phyloP scores from a whole-genome alignment of 2,329 filamentous ascomycete genomes.

The Geosmithia flava region DNA sequence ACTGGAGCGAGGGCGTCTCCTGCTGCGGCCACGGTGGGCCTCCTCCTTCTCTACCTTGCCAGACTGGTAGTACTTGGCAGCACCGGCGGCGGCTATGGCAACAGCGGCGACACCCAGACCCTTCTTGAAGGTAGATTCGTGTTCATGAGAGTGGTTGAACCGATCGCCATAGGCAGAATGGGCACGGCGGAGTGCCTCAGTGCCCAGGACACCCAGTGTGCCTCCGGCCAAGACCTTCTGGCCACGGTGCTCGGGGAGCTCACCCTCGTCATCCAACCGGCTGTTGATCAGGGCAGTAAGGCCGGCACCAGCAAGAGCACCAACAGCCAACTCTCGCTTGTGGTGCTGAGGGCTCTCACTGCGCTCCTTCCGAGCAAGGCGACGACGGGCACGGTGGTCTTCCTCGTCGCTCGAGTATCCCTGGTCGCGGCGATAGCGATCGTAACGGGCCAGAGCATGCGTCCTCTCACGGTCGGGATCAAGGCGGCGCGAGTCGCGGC shows the following conservation, averaged over 20 bases:
- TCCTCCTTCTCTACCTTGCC: conserved; percentile 50
- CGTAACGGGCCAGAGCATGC: conserved; percentile 21
- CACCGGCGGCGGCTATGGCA: conserved; percentile 51
- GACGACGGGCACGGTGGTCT: conserved; percentile 30
- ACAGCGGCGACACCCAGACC: conserved; percentile 51
- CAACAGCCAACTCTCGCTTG: conserved; percentile 48
- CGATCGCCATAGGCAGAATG: conserved; percentile 48
- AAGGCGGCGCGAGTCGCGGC: conserved; percentile 29
- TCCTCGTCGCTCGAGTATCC: conserved; percentile 33
- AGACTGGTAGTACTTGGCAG: conserved; percentile 50
- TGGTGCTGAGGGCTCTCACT: conserved; percentile 38
- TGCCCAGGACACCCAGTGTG: conserved; percentile 49
- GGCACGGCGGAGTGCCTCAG: conserved; percentile 46
- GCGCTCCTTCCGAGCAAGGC: conserved; percentile 34
- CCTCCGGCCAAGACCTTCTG: conserved; percentile 49
- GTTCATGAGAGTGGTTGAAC: conserved; percentile 23
- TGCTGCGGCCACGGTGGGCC: conserved; percentile 40
- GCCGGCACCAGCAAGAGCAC: conserved; percentile 52
- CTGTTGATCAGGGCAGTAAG: conserved; percentile 45
- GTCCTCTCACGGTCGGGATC: conserved; percentile 25
- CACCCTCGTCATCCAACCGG: conserved; percentile 37
- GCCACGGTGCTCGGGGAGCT: conserved; percentile 36
- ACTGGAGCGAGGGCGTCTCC: conserved; percentile 22
- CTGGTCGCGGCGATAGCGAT: conserved; percentile 26
- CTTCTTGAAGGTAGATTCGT: conserved; percentile 41